phyloP scores from a whole-genome alignment of 345 rosid species.

The Gossypium anomalum region DNA sequence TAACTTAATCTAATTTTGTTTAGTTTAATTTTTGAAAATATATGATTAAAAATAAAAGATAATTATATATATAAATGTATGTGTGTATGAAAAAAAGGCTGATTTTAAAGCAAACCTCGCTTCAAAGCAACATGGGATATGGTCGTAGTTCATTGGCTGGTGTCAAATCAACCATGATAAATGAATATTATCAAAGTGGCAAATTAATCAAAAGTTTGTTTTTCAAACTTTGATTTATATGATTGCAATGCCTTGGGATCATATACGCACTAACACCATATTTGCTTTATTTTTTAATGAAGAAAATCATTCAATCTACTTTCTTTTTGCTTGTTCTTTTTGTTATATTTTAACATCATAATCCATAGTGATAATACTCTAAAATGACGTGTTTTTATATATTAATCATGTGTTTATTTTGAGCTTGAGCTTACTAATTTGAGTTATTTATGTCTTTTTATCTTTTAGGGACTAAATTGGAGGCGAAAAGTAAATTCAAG shows the following conservation, averaged over 20 bases:
- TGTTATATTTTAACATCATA: background rate
- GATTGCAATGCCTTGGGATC: slow-evolving; percentile 7
- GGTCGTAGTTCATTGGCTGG: background rate
- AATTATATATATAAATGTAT: background rate
- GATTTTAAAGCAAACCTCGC: background rate
- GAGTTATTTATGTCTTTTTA: too few relatives aligned
- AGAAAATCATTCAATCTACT: background rate
- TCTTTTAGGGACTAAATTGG: too few relatives aligned
- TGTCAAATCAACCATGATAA: background rate
- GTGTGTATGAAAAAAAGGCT: background rate
- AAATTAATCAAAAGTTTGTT: slow-evolving; percentile 1
- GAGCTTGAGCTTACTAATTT: too few relatives aligned
- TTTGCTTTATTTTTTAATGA: background rate
- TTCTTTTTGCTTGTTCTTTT: background rate
- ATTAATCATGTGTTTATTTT: too few relatives aligned
- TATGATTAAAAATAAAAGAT: too few relatives aligned
- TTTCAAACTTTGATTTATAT: background rate
- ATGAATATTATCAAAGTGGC: background rate
- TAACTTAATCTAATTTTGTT: too few relatives aligned
- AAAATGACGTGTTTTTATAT: too few relatives aligned
- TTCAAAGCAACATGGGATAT: background rate
- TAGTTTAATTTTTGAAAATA: too few relatives aligned
- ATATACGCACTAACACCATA: background rate
- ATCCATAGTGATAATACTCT: too few relatives aligned
- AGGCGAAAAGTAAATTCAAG: too few relatives aligned